phyloP scores from a whole-genome alignment of 2,329 filamentous ascomycete species.

The Xylariaceae sp. region DNA sequence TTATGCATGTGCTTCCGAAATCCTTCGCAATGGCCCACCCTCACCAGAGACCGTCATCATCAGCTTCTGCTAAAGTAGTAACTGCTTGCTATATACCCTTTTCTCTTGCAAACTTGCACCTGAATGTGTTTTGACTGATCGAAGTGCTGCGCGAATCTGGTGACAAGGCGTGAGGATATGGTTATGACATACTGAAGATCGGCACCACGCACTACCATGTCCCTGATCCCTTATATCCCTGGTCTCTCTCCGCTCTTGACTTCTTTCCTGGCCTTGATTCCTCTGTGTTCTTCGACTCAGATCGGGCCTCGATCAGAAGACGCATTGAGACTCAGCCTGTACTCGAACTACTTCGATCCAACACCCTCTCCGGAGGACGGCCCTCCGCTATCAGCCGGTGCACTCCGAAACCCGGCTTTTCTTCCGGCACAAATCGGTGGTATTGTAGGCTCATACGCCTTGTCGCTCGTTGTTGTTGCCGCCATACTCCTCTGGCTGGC shows the following conservation, averaged over 20 bases:
- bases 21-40: conserved; percentile 28
- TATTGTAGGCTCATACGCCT: conserved; percentile 76
- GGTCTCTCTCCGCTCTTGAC: conserved; percentile 25
- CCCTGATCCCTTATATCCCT: conserved; percentile 32
- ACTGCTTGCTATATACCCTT: conserved; percentile 43
- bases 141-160: conserved; percentile 13
- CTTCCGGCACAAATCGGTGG: conserved; percentile 79
- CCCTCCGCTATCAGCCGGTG: conserved; percentile 52
- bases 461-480: conserved; percentile 70
- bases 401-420: conserved; percentile 55
- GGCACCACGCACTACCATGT: conserved; percentile 34
- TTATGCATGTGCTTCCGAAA: conserved; percentile 37
- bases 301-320: conserved; percentile 10
- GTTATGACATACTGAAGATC: conserved; percentile 28
- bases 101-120: conserved; percentile 40
- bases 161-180: conserved; percentile 25
- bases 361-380: conserved; percentile 57
- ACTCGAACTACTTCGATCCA: conserved; percentile 44
- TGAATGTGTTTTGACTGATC: conserved; percentile 46
- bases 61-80: background rate
- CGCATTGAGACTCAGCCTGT: conserved; percentile 22
- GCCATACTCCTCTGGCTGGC: conserved; percentile 57
- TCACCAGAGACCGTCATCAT: conserved; percentile 38
- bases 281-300: conserved; percentile 26
- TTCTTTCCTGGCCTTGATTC: conserved; percentile 24